These are phyloP conservation scores for Echium plantagineum DNA, from an alignment of 257 asterid genomes.

Conservation along the genomic window DNA sequence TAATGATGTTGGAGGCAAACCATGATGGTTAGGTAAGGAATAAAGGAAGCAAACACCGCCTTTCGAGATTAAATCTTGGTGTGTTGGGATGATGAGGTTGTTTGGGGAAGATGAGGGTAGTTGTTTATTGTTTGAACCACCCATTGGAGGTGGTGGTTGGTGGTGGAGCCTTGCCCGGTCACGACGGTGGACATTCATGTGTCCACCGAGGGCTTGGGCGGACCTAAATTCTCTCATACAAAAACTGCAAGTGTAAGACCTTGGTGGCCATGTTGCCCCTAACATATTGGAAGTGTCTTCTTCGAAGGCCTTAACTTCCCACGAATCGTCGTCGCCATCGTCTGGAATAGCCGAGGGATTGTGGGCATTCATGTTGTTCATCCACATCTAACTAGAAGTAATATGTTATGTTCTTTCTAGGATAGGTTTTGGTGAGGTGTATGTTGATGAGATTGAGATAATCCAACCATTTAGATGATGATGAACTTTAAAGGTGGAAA, in stretches of 20 bases:
- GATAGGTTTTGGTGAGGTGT: neutral
- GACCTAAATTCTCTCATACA: conserved; percentile 40
- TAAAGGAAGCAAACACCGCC: conserved; percentile 26
- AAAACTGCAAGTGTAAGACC: conserved; percentile 32
- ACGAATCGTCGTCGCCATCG: conserved; percentile 25
- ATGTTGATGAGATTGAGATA: conserved; percentile 3
- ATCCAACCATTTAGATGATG: neutral
- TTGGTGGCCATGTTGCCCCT: conserved; percentile 48
- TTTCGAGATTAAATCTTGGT: conserved; percentile 13
- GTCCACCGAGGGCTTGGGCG: conserved; percentile 50
- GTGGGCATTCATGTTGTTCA: neutral
- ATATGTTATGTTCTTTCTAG: neutral
- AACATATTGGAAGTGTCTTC: conserved; percentile 26
- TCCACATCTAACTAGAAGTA: conserved; percentile 9
- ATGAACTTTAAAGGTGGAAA: neutral
- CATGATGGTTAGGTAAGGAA: conserved; percentile 25
- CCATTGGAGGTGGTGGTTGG: conserved; percentile 4
- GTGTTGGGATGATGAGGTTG: conserved; percentile 8
- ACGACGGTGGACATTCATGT: conserved; percentile 45
- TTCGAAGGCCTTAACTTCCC: conserved; percentile 36
- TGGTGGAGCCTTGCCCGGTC: conserved; percentile 28
- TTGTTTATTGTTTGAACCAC: neutral
- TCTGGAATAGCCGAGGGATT: neutral
- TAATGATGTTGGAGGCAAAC: conserved; percentile 10
- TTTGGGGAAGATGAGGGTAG: neutral